Evolutionary conservation across 768 basidiomycete genomes (phyloP), one percentile per base, ranked within the genome.

Genomic region (Leccinum incarnatum): DNA sequence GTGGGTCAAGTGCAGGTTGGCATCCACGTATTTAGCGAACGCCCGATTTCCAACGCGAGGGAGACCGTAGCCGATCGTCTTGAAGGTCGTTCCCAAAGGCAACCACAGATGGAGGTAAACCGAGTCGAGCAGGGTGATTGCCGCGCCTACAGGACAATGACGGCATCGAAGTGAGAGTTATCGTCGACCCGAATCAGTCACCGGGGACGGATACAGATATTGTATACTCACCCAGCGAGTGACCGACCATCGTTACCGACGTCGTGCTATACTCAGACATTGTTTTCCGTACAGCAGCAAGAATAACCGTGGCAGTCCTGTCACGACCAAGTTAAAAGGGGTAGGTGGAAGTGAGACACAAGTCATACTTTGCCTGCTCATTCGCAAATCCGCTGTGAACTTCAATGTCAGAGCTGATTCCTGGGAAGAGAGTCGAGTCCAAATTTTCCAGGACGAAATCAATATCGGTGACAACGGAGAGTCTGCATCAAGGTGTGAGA

Each of bases 381-480:
- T 64, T 63, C 10, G 56, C 65, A 60, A 21, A 21, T 21, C 21
- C 21, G 2, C 21, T 21, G 21, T 21, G 21, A 21, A 21, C 21
- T 21, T 21, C 9, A 2, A 85, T 71, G 11, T 61, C 53, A 6
- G 77, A 75, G 49, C 66, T 65, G 6, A 86, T 53, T 2, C 82
- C 81, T 0, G 83, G 83, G 72, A 86, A 86, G 9, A 83, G 74
- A 0, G 72, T 62, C 0, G 78, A 19, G 58, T 79, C 52, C 48
- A 82, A 64, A 5, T 49, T 61, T 3, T 57, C 56, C 55, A 75
- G 62, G 59, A 76, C 54, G 59, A 83, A 64, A 55, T 79, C 65
- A 0, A 56, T 67, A 59, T 86, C 83, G 0, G 79, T 80, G 36
- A 83, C 58, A 3, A 30, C 9, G 29, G 34, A 72, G 57, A 6